Conservation (phyloP, 352 stramenopile species). For the Proteromonas lacertae region DNA sequence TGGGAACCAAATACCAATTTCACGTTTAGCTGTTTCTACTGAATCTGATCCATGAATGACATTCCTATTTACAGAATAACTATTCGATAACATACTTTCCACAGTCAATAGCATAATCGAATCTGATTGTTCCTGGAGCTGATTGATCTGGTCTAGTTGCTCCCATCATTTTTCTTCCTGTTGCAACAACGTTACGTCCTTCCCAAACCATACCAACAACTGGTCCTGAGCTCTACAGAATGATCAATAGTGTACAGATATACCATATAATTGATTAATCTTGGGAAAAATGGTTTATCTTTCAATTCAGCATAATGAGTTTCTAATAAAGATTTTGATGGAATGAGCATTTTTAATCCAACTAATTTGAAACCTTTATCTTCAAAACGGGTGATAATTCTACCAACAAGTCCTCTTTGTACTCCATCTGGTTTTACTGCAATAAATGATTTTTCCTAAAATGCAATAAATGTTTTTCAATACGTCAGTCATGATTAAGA, state of each 20-base stretch:
- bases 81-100: background rate
- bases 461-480: too few relatives aligned
- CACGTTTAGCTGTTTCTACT: slow-evolving; percentile 75
- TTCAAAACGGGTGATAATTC: slow-evolving; percentile 91
- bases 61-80: slow-evolving; percentile 35
- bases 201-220: slow-evolving; percentile 72
- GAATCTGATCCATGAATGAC: slow-evolving; percentile 82
- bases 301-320: slow-evolving; percentile 24
- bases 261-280: slow-evolving; percentile 78
- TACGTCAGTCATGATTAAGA: too few relatives aligned
- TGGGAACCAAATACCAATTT: slow-evolving; percentile 91
- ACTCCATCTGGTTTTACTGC: slow-evolving; percentile 93
- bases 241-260: slow-evolving; percentile 40
- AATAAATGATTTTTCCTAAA: too few relatives aligned
- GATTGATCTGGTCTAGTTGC: slow-evolving; percentile 74
- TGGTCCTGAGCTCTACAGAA: slow-evolving; percentile 16
- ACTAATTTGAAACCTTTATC: slow-evolving; percentile 83
- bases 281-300: slow-evolving; percentile 46
- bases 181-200: slow-evolving; percentile 52
- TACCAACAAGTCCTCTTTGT: slow-evolving; percentile 58
- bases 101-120: background rate
- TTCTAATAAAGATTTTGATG: slow-evolving; percentile 29
- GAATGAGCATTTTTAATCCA: slow-evolving; percentile 55
- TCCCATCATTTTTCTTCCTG: slow-evolving; percentile 76
- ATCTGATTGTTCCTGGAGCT: slow-evolving; percentile 74